Base-by-base conservation (phyloP, 2,329 filamentous ascomycete genomes). In the Penicillium crustosum region DNA sequence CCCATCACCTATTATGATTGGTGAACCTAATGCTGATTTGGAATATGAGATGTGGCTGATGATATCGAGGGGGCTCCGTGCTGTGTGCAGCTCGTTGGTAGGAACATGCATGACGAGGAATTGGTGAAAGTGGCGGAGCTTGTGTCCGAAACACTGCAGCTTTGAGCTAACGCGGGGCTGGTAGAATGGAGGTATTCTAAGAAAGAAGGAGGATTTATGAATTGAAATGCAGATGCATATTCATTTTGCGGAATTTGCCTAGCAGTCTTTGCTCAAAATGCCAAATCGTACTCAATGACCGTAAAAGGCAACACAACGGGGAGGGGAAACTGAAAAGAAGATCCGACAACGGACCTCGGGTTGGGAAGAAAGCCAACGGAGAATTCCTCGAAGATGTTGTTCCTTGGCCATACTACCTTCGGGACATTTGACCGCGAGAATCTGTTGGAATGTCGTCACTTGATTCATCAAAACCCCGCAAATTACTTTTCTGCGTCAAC, bases 81-180 rank as follows among this genome's bases (percentile, higher is more conserved):
- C 19, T 39, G 35, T 17, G 43, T 49, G 25, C 43, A 54, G 27
- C 35, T 54, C 3, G 15, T 38, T 23, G 43, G 43, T 6, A 41
- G 52, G 13, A 47, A 49, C 35, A 49, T 49, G 52, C 43, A 42
- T 7, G 52, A 54, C 19, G 52, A 54, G 43, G 43, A 41, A 33
- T 12, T 54, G 19, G 8, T 49, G 15, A 29, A 49, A 7, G 35
- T 35, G 25, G 43, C 35, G 10, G 39, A 45, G 12, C 15, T 36
- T 53, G 50, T 53, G 4, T 44, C 39, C 2, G 15, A 25, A 9
- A 25, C n/a, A 13, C 27, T 53, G 7, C 9, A 25, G 13, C 17
- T n/a, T 25, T 53, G 39, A 53, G 13, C 10, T 12, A 9, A 8
- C 9, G 12, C 8, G 35, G 10, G 2, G 23, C 25, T 13, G 17